A percentile compares a stretch with the other conserved stretches of the same genome.
These are phyloP conservation scores for Fusarium sacchari DNA, from an alignment of 2,329 filamentous ascomycete genomes.

Conservation along the genomic window DNA sequence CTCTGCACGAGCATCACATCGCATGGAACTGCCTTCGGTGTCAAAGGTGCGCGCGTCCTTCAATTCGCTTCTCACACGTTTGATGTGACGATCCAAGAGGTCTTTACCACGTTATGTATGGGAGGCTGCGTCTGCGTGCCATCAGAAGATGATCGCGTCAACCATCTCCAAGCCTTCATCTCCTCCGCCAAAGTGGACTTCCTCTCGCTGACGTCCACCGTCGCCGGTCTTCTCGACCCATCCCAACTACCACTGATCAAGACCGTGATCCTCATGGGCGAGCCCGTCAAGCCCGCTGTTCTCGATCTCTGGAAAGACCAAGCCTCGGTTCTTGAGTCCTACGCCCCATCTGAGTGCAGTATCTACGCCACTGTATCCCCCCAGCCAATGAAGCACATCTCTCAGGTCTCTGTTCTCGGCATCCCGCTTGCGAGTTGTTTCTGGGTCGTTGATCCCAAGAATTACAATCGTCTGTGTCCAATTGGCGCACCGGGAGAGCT, in stretches of 20 bases:
- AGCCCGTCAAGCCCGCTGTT: not conserved
- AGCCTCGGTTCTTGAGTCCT: not conserved
- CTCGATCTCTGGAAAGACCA: constrained; percentile 1
- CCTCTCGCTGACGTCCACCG: not conserved
- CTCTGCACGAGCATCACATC: not conserved
- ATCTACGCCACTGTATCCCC: not conserved
- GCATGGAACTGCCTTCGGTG: not conserved
- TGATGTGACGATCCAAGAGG: not conserved
- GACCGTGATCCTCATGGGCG: not conserved
- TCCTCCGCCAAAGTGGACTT: not conserved
- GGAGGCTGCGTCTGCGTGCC: not conserved
- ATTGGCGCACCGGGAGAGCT: constrained; percentile 8
- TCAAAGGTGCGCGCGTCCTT: not conserved
- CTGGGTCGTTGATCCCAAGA: constrained; percentile 1
- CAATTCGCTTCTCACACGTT: not conserved
- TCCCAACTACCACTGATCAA: not conserved
- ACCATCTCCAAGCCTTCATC: not conserved
- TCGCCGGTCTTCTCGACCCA: not conserved
- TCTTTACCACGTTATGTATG: not conserved
- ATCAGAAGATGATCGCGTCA: not conserved
- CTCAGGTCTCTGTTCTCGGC: not conserved
- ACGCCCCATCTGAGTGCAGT: not conserved
- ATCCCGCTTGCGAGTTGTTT: not conserved
- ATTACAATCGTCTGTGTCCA: not conserved
- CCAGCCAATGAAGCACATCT: not conserved